Base-by-base conservation (phyloP, 1,284 basidiomycete species). In the Pascua sp. region DNA sequence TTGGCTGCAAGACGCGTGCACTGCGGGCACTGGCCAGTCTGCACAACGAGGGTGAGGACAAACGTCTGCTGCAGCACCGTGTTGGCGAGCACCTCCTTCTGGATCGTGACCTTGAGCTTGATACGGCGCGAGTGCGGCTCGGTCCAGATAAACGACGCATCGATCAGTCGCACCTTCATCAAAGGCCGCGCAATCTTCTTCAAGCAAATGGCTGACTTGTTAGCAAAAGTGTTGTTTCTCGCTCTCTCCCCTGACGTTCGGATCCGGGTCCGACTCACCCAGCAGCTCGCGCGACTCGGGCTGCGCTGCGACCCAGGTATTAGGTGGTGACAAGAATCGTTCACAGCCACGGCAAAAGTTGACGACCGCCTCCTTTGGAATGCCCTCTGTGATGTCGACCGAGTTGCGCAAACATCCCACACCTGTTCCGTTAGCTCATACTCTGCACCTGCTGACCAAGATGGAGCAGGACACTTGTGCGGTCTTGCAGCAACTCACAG, bases 131-230 rank as follows among this genome's bases (percentile, higher is more conserved):
- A 93, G 79, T 98, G 95, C 1, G 95, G 95, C 73, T 98, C 96
- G 10, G 95, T 98, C 95, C 96, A 98, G 71, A 98, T 92, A 76
- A 98, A 98, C 64, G 92, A 90, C 0, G 95, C 95, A 64, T 98
- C 95, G 41, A 96, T 96, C 45, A 98, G 80, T 39, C 95, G 89
- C 52, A 98, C 93, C 81, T 93, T 95, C 70, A 86, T 88, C 39
- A 98, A 81, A 17, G 76, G 76, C 24, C 94, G 90, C 68, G 96
- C 95, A 70, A 98, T 86, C 77, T 94, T 96, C 76, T 91, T 93
- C 59, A 98, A 78, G 73, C 91, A 93, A 53, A 93, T 85, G 2
- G 90, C 87, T 75, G 52, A 1, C 8, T 15, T 39, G 48, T 50
- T 16, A 47, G 45, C 36, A 16, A 13, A 43, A 9, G 37, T 41